Conservation (phyloP, 192 early-diverging fungal genomes). For the Coemansia javaensis region DNA sequence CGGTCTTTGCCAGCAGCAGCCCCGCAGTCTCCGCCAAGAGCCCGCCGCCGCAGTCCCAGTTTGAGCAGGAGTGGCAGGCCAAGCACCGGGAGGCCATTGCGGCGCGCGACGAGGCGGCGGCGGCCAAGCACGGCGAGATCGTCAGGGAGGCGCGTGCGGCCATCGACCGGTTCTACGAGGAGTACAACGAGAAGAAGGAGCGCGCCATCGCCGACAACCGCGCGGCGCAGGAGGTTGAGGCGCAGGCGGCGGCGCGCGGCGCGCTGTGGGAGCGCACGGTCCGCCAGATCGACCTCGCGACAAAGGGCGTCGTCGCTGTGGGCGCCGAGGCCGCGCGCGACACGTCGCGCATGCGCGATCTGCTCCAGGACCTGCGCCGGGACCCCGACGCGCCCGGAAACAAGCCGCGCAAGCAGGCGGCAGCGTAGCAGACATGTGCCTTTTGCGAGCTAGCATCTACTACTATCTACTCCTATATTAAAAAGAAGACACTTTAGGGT, state of each 20-base stretch:
- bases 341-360: slow-evolving; percentile 63
- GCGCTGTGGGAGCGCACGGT: slow-evolving; percentile 71
- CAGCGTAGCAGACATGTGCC: slow-evolving; percentile 3
- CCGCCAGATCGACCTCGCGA: slow-evolving; percentile 60
- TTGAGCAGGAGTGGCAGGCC: slow-evolving; percentile 61
- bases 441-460: too few species aligned
- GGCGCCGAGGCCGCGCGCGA: slow-evolving; percentile 37
- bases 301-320: slow-evolving; percentile 13
- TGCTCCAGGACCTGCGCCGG: slow-evolving; percentile 65
- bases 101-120: slow-evolving; percentile 56
- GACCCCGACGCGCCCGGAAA: slow-evolving; percentile 64
- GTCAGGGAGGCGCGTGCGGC: slow-evolving; percentile 58
- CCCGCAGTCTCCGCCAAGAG: background rate
- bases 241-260: slow-evolving; percentile 54
- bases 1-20: too few species aligned
- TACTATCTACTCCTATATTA: too few species aligned
- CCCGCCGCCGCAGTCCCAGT: slow-evolving; percentile 9
- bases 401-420: slow-evolving; percentile 22
- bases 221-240: slow-evolving; percentile 46
- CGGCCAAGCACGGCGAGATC: slow-evolving; percentile 54
- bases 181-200: slow-evolving; percentile 72
- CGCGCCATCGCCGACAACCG: slow-evolving; percentile 61
- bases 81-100: slow-evolving; percentile 55
- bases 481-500: too few species aligned
- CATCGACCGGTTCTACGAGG: slow-evolving; percentile 76